phyloP scores from a whole-genome alignment of 2,329 filamentous ascomycete species.

The Exophiala phaeomuriformis region DNA sequence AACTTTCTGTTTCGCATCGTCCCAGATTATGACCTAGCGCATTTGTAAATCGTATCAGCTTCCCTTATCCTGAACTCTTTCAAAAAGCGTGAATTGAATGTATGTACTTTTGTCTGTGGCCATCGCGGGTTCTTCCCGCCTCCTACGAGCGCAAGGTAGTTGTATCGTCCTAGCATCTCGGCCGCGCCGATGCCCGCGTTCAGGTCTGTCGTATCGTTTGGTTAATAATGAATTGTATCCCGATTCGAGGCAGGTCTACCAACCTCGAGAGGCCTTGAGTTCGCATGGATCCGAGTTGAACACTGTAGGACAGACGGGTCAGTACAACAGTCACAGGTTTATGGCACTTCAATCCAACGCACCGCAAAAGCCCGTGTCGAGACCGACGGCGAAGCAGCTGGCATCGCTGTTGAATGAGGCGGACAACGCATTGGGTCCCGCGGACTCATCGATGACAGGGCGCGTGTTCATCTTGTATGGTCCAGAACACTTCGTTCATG shows the following conservation, averaged over 20 bases:
- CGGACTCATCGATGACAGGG: slow-evolving; percentile 71
- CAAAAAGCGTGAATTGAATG: neutral
- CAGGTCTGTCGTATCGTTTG: slow-evolving; percentile 49
- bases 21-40: slow-evolving; percentile 70
- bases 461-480: slow-evolving; percentile 70
- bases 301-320: slow-evolving; percentile 42
- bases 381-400: slow-evolving; percentile 77
- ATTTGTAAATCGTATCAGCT: neutral
- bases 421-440: slow-evolving; percentile 68
- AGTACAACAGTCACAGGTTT: neutral
- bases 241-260: slow-evolving; percentile 6
- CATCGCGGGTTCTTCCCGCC: slow-evolving; percentile 81
- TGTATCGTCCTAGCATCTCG: slow-evolving; percentile 79
- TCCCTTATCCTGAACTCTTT: neutral
- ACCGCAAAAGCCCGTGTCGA: slow-evolving; percentile 82
- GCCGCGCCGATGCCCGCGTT: slow-evolving; percentile 74
- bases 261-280: slow-evolving; percentile 57
- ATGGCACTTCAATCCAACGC: slow-evolving; percentile 32
- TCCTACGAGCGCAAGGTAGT: slow-evolving; percentile 82
- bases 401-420: slow-evolving; percentile 78
- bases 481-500: neutral
- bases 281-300: slow-evolving; percentile 67
- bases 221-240: neutral
- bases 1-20: slow-evolving; percentile 70
- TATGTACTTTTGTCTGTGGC: slow-evolving; percentile 68